These are phyloP conservation scores for Withania somnifera DNA, from an alignment of 305 asterid species.

Conservation along the genomic window DNA sequence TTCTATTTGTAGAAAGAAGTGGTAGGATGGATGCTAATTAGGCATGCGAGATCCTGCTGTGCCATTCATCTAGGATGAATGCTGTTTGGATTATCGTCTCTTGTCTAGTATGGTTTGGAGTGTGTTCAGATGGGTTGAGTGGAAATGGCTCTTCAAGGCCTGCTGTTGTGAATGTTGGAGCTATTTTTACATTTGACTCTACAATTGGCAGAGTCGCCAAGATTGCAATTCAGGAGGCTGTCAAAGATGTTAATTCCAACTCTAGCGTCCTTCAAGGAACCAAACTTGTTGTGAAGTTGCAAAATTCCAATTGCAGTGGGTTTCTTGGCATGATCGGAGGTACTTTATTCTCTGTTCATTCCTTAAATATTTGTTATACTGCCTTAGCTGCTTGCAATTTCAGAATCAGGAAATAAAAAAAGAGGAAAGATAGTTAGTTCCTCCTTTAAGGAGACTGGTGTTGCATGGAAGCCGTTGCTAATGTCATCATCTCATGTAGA, in stretches of 20 bases:
- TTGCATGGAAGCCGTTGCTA: neutral
- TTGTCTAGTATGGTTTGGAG: constrained; percentile 34
- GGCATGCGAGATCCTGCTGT: constrained; percentile 3
- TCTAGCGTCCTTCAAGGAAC: constrained; percentile 59
- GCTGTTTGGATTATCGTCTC: constrained; percentile 24
- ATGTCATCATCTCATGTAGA: neutral
- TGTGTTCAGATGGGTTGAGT: constrained; percentile 31
- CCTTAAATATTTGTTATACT: neutral
- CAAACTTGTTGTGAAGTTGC: constrained; percentile 31
- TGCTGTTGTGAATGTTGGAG: constrained; percentile 55
- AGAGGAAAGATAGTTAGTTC: neutral
- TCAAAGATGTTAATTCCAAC: constrained; percentile 70
- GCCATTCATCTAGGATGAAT: constrained; percentile 31
- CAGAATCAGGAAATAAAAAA: neutral
- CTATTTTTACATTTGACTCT: constrained; percentile 59
- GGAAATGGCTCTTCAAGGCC: constrained; percentile 55
- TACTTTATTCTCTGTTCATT: constrained; percentile 7
- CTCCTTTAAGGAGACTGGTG: neutral
- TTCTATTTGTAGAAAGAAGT: constrained; percentile 9
- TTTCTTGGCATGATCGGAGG: constrained; percentile 87
- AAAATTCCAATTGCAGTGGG: constrained; percentile 73
- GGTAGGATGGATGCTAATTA: constrained; percentile 11
- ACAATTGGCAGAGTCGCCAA: constrained; percentile 77
- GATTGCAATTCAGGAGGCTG: constrained; percentile 85
- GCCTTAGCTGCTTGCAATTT: neutral